Evolutionary conservation across 768 basidiomycete genomes (phyloP), one percentile per base, ranked within the genome.

Genomic region (Termitomyces sp.): DNA sequence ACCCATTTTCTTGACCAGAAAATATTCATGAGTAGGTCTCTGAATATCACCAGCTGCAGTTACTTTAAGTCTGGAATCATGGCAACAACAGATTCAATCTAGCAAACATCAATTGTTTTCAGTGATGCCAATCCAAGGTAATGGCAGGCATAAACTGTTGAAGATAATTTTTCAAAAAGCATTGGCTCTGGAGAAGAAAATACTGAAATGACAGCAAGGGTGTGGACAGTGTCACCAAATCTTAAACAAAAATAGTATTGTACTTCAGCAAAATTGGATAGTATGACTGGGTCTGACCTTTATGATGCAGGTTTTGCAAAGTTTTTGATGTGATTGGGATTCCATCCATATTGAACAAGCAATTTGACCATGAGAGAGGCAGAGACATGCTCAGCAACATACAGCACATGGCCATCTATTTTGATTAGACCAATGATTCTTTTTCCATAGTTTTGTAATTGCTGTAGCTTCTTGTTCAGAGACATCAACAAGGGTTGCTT

Each of bases 261-360:
- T 2, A 34, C 34, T 34, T 34, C 34, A 34, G 34, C 34, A 34
- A 34, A 34, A 34, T 34, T 34, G 34, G 34, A 34, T 34, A n/a
- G n/a, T 44, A 25, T 19, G 6, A 46, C 9, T 5, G 35, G 14
- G n/a, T 10, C 44, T 9, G 41, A 48, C 46, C 29, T 56, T 56
- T 4, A 56, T 21, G 3, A 56, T 32, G 19, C 40, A 41, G 6
- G 31, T 49, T 42, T 17, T 29, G 9, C 14, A 8, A 17, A 44
- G 27, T 8, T 4, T 7, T 48, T 35, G 47, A 2, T 19, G 46
- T 9, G 54, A 34, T 32, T 32, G 16, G 4, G 38, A 31, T 37
- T 69, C 64, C 25, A 53, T 63, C 67, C 67, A 69, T 1, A 41
- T 41, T 21, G 59, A 68, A 11, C 58, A 35, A 11, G 61, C 61